Conservation (phyloP, 768 basidiomycete species). For the Tulasnella sp. region DNA sequence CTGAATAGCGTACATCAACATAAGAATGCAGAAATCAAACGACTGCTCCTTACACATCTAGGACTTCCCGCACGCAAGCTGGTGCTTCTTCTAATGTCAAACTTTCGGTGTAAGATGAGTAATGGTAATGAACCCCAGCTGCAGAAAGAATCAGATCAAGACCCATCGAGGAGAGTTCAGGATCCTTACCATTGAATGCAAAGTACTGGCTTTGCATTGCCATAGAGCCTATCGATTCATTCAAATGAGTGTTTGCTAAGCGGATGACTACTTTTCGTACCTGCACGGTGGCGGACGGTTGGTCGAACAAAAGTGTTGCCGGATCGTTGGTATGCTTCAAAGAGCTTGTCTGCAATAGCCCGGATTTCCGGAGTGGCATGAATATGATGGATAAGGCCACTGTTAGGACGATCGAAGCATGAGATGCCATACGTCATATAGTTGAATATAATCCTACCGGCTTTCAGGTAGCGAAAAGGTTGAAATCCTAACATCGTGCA, state of each 20-base stretch:
- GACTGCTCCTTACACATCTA: not conserved
- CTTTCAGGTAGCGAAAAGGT: slow-evolving; percentile 4
- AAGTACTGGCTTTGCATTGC: slow-evolving; percentile 8
- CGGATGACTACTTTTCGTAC: not conserved
- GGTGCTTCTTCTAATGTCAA: slow-evolving; percentile 2
- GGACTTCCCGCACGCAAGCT: slow-evolving; percentile 1
- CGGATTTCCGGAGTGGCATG: not conserved
- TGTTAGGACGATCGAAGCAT: not conserved
- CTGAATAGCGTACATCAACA: not conserved
- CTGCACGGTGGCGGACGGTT: no score
- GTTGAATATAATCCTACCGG: not conserved
- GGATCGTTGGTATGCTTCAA: slow-evolving; percentile 3
- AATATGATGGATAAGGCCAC: slow-evolving; percentile 11
- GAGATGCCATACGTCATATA: not conserved
- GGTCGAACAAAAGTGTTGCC: not conserved
- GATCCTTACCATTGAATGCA: no score
- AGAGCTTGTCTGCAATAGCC: not conserved
- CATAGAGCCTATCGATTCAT: not conserved
- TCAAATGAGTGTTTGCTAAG: not conserved
- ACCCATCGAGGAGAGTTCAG: no score
- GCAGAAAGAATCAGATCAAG: no score
- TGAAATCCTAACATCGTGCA: not conserved
- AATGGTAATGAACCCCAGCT: slow-evolving; percentile 12
- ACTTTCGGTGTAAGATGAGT: slow-evolving; percentile 1
- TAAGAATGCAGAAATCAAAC: not conserved